A percentile compares a stretch with the other conserved stretches of the same genome.
These are phyloP conservation scores for Zopfia rhizophila DNA, from an alignment of 2,329 filamentous ascomycete genomes.

Conservation along the genomic window DNA sequence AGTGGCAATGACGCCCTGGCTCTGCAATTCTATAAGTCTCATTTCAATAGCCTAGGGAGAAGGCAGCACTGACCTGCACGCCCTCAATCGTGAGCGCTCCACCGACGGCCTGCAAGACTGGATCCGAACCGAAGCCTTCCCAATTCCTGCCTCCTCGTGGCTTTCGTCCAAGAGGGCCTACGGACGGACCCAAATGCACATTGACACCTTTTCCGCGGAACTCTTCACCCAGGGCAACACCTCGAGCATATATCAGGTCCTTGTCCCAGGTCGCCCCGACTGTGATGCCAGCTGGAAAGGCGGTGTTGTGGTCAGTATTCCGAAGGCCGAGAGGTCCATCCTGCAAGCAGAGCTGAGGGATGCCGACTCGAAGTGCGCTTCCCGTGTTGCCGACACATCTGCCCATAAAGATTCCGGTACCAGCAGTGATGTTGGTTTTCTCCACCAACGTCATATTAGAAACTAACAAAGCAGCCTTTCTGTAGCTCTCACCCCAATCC, in stretches of 20 bases:
- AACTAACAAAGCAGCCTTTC: conserved; percentile 74
- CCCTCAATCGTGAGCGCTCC: conserved; percentile 81
- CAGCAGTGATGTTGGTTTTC: conserved; percentile 80
- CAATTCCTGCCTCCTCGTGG: conserved; percentile 74
- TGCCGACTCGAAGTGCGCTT: conserved; percentile 74
- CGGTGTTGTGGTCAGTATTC: conserved; percentile 78
- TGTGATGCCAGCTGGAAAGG: conserved; percentile 83
- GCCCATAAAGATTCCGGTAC: conserved; percentile 77
- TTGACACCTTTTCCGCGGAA: conserved; percentile 79
- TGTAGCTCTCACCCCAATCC: conserved; percentile 76
- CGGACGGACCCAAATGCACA: conserved; percentile 74
- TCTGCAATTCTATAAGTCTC: no score
- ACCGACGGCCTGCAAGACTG: conserved; percentile 76
- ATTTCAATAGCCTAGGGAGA: no score
- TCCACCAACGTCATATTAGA: conserved; percentile 81
- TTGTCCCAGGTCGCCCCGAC: conserved; percentile 80
- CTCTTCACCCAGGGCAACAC: conserved; percentile 75
- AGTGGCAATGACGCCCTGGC: conserved; percentile 77
- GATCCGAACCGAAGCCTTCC: conserved; percentile 79
- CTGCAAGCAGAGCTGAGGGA: conserved; percentile 71
- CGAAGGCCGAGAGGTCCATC: conserved; percentile 78
- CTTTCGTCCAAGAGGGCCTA: conserved; percentile 75
- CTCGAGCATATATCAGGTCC: conserved; percentile 73
- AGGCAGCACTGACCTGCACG: no score
- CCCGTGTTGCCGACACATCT: conserved; percentile 80